Conservation (phyloP, 2,329 filamentous ascomycete genomes). For the Graphiopsis chlorocephala region DNA sequence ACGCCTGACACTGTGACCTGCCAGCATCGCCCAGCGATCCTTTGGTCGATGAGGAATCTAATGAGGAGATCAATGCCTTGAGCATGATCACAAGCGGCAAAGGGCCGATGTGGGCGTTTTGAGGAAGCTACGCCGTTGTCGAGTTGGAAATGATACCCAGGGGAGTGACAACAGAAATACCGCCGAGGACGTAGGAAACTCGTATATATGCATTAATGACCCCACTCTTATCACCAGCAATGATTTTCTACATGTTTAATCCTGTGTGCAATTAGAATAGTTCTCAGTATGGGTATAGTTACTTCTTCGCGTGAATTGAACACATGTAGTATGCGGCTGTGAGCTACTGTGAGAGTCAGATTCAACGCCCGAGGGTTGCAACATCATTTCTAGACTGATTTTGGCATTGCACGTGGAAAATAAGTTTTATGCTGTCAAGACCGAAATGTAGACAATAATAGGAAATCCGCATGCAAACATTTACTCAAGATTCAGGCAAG, state of each 20-base stretch:
- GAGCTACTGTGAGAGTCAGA: background rate
- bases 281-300: background rate
- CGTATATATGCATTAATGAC: conserved; percentile 1
- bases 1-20: background rate
- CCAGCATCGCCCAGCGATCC: background rate
- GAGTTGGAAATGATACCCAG: background rate
- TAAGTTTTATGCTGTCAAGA: background rate
- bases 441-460: background rate
- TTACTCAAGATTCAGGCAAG: background rate
- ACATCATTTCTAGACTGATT: background rate
- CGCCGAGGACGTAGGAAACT: background rate
- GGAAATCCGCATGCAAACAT: background rate
- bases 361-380: background rate
- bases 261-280: background rate
- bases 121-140: background rate
- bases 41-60: background rate
- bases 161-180: background rate
- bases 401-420: background rate
- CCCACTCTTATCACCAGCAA: background rate
- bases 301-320: background rate
- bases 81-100: background rate
- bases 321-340: background rate
- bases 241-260: background rate
- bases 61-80: background rate
- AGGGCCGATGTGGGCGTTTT: background rate